A percentile compares a stretch with the other conserved stretches of the same genome.
phyloP scores from a whole-genome alignment of 129 eudicot species.

The Flaveria robusta region DNA sequence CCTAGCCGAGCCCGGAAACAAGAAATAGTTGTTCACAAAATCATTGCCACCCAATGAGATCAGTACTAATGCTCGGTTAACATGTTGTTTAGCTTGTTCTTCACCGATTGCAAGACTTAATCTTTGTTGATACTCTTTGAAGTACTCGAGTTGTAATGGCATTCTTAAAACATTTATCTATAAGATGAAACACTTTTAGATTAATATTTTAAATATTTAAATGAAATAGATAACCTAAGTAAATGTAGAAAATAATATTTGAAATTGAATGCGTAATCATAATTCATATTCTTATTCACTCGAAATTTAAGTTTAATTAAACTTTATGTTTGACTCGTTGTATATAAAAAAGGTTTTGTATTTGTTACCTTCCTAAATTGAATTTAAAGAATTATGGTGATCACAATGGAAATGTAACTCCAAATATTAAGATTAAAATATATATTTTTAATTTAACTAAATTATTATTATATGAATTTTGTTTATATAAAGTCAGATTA shows the following conservation, averaged over 20 bases:
- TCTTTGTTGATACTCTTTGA: conserved; percentile 41
- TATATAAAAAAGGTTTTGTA: conserved; percentile 7
- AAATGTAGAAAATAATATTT: neutral
- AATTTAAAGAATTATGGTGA: neutral
- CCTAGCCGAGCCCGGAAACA: conserved; percentile 29
- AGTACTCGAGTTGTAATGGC: conserved; percentile 38
- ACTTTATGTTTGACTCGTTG: neutral
- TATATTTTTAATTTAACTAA: neutral
- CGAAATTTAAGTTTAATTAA: too few relatives aligned
- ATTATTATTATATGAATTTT: neutral
- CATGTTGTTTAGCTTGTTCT: conserved; percentile 20
- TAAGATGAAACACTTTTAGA: neutral
- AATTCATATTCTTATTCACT: too few relatives aligned
- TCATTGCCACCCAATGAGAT: conserved; percentile 45
- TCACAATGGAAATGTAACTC: neutral
- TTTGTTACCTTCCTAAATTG: neutral
- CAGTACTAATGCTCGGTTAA: conserved; percentile 35
- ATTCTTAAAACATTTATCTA: conserved; percentile 34
- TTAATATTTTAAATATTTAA: neutral
- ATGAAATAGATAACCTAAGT: neutral
- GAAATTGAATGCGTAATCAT: neutral
- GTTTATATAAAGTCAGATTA: neutral
- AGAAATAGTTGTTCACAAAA: conserved; percentile 41
- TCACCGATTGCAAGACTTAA: conserved; percentile 22
- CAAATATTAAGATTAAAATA: neutral